A percentile compares a stretch with the other conserved stretches of the same genome.
phyloP scores from a whole-genome alignment of 139 green algal species.

The Picochlorum costavermella region DNA sequence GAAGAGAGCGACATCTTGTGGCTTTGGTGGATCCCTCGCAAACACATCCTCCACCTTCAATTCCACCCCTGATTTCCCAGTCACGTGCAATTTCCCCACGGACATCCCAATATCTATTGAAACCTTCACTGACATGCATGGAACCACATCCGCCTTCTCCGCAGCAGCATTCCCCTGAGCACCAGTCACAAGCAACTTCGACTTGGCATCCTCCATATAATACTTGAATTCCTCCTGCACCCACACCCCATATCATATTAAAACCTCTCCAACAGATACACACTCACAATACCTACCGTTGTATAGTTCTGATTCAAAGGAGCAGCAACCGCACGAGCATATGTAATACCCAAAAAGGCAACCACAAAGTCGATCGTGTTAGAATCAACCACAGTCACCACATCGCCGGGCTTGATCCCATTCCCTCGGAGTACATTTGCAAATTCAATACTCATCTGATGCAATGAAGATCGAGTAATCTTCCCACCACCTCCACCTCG shows the following conservation, averaged over 20 bases:
- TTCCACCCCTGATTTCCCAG: background rate
- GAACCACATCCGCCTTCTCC: slow-evolving; percentile 22
- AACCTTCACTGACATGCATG: background rate
- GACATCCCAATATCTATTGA: background rate
- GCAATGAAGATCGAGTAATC: slow-evolving; percentile 21
- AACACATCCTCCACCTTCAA: background rate
- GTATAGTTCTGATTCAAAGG: slow-evolving; percentile 64
- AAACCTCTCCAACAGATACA: background rate
- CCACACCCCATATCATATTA: background rate
- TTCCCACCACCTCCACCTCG: slow-evolving; percentile 16
- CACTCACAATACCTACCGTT: background rate
- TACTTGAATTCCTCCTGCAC: slow-evolving; percentile 62
- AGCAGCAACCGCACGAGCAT: slow-evolving; percentile 46
- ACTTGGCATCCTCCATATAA: slow-evolving; percentile 56
- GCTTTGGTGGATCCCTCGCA: background rate
- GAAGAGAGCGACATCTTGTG: slow-evolving; percentile 60
- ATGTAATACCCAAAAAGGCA: slow-evolving; percentile 52
- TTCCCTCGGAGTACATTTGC: slow-evolving; percentile 18
- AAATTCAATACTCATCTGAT: slow-evolving; percentile 11
- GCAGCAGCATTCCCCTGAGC: slow-evolving; percentile 32
- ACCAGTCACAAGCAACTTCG: slow-evolving; percentile 57
- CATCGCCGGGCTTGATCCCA: slow-evolving; percentile 41
- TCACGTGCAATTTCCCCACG: background rate
- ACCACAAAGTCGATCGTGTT: slow-evolving; percentile 70
- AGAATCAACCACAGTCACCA: slow-evolving; percentile 46